A percentile compares a stretch with the other conserved stretches of the same genome.
Conservation (phyloP, 176 grass and related monocot species). For the Themeda triandra region DNA sequence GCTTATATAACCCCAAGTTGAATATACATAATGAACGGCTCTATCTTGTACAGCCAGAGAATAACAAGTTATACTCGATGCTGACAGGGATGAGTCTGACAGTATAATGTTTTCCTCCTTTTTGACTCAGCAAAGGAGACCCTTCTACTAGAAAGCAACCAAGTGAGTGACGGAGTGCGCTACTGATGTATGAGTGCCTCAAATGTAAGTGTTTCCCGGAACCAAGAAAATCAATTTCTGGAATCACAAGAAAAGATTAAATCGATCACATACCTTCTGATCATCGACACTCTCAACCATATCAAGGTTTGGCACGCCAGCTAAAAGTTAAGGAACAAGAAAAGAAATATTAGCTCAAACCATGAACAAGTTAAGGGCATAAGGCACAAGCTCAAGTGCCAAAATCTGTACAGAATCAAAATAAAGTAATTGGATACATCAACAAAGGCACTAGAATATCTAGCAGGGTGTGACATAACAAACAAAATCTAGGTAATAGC, state of each 20-base stretch:
- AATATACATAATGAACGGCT: neutral
- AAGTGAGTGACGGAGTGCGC: neutral
- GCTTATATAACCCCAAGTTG: neutral
- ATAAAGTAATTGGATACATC: neutral
- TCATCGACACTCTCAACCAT: conserved; percentile 97
- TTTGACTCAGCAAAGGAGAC: neutral
- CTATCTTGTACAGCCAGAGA: neutral
- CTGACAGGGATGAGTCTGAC: neutral
- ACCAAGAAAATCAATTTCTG: neutral
- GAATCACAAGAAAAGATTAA: conserved; percentile 17
- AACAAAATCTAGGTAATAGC: neutral
- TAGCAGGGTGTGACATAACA: neutral
- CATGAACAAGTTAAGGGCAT: neutral
- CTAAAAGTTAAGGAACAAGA: conserved; percentile 43
- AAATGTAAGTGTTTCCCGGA: neutral
- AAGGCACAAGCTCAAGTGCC: neutral
- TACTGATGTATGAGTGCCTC: neutral
- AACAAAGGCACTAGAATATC: neutral
- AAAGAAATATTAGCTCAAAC: conserved; percentile 10
- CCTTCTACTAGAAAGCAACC: neutral
- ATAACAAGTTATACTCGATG: neutral
- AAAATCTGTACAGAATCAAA: neutral
- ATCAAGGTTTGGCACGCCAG: conserved; percentile 84
- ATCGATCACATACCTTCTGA: conserved; percentile 63
- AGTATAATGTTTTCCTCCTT: neutral